A percentile compares a stretch with the other conserved stretches of the same genome.
Evolutionary conservation across 2,329 filamentous ascomycete genomes (phyloP).

Genomic region (Teratosphaeria nubilosa): DNA sequence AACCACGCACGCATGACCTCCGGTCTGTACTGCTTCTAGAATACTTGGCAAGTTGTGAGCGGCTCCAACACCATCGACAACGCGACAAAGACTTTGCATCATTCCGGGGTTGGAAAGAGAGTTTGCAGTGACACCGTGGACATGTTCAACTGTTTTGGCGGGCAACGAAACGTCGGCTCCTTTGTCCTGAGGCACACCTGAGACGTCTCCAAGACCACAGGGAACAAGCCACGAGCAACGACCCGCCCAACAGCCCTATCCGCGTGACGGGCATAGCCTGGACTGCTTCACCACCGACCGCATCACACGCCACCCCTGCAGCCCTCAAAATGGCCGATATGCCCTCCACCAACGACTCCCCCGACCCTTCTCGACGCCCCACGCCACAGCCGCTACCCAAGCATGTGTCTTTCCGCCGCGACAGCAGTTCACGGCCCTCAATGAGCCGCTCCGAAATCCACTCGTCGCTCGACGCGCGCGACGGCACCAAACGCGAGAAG

Average conservation of each 20-base stretch:
- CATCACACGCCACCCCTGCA: background rate
- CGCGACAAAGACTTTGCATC: background rate
- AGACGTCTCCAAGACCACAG: background rate
- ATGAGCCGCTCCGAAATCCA: slow-evolving; percentile 1
- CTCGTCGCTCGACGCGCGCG: background rate
- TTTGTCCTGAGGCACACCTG: background rate
- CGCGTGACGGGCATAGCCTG: background rate
- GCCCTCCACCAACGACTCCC: slow-evolving; percentile 2
- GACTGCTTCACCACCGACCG: background rate
- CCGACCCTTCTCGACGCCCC: slow-evolving; percentile 6
- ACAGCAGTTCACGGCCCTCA: slow-evolving; percentile 4
- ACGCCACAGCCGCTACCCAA: slow-evolving; percentile 7
- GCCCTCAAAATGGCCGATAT: slow-evolving; percentile 2
- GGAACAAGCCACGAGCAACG: background rate
- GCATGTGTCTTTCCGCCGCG: slow-evolving; percentile 11
- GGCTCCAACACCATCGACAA: background rate
- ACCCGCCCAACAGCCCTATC: background rate
- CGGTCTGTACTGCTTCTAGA: background rate
- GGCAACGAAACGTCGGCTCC: background rate
- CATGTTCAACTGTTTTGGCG: background rate
- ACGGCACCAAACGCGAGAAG: slow-evolving; percentile 1
- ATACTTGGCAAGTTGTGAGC: background rate
- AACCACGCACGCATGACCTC: background rate
- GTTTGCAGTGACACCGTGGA: background rate
- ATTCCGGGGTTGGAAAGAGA: background rate